A percentile compares a stretch with the other conserved stretches of the same genome.
These are phyloP conservation scores for Marsdenia floribunda DNA, from an alignment of 257 asterid species.

Conservation along the genomic window DNA sequence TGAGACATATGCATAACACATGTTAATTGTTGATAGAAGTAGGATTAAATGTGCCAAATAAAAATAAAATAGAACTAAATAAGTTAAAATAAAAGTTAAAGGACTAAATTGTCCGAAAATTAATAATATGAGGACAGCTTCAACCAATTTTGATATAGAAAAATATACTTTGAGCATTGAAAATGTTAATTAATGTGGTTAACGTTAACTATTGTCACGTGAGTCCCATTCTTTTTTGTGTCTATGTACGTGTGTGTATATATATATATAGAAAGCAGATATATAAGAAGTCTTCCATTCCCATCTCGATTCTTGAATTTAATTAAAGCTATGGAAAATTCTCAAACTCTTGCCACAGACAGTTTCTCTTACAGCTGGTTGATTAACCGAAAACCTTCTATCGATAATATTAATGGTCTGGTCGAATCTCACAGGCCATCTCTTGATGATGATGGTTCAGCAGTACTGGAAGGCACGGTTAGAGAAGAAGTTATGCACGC, in stretches of 20 bases:
- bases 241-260: conserved; percentile 3
- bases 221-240: background rate
- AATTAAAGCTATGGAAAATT: conserved; percentile 22
- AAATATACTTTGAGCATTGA: background rate
- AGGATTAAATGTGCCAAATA: too few relatives aligned
- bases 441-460: conserved; percentile 6
- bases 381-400: conserved; percentile 17
- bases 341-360: conserved; percentile 32
- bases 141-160: too few relatives aligned
- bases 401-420: background rate
- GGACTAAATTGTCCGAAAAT: too few relatives aligned
- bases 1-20: too few relatives aligned
- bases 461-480: too few relatives aligned
- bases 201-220: conserved; percentile 13
- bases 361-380: conserved; percentile 42
- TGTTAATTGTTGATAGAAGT: too few relatives aligned
- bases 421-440: conserved; percentile 13
- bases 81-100: too few relatives aligned
- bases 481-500: background rate
- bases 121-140: too few relatives aligned
- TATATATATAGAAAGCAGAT: conserved; percentile 3
- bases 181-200: too few relatives aligned
- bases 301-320: background rate
- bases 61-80: too few relatives aligned
- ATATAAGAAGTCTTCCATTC: background rate